These are phyloP conservation scores for Bimuria novae-zelandiae DNA, from an alignment of 2,329 filamentous ascomycete genomes.

Conservation along the genomic window DNA sequence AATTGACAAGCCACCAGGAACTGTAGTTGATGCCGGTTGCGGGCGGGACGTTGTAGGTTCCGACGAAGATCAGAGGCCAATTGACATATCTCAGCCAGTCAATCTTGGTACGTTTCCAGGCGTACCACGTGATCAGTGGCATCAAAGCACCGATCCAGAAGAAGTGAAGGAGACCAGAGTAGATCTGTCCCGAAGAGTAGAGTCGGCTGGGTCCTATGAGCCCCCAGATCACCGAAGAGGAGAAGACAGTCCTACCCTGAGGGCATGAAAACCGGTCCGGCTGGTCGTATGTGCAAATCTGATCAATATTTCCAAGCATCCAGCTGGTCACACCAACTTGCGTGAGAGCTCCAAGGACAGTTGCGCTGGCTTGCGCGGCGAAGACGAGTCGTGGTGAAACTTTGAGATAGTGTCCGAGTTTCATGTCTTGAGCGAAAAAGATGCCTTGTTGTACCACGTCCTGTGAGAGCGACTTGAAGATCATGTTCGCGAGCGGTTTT, in stretches of 20 bases:
- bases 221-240: conserved; percentile 87
- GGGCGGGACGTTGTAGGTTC: conserved; percentile 62
- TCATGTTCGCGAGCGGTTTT: conserved; percentile 87
- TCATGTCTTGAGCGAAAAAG: conserved; percentile 85
- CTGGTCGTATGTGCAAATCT: conserved; percentile 76
- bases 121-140: conserved; percentile 5
- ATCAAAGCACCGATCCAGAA: conserved; percentile 68
- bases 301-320: conserved; percentile 80
- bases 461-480: conserved; percentile 89
- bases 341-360: conserved; percentile 72
- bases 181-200: conserved; percentile 2
- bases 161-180: conserved; percentile 60
- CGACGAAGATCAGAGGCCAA: conserved; percentile 4
- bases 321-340: conserved; percentile 86
- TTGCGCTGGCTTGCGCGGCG: conserved; percentile 1
- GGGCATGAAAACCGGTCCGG: conserved; percentile 88
- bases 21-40: conserved; percentile 83
- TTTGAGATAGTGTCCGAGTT: conserved; percentile 87
- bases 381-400: background rate
- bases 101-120: conserved; percentile 1
- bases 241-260: conserved; percentile 86
- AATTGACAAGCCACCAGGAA: conserved; percentile 85
- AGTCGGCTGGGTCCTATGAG: conserved; percentile 71
- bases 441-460: conserved; percentile 87
- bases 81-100: background rate